These are phyloP conservation scores for Myochromella boudieri DNA, from an alignment of 768 basidiomycete species.

Conservation along the genomic window DNA sequence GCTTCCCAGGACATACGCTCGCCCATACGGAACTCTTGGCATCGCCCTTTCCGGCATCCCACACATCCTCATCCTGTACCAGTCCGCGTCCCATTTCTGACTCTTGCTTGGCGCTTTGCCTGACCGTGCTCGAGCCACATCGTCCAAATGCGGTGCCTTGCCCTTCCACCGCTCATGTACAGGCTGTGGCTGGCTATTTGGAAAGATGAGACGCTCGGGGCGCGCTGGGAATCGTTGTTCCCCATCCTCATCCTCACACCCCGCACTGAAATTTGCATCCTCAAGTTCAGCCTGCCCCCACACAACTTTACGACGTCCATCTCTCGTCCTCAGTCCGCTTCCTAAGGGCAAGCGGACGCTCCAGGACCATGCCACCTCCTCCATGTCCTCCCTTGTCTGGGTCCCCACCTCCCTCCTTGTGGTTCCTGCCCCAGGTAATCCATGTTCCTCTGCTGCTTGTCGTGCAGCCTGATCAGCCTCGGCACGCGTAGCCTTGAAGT, in stretches of 20 bases:
- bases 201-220: no score
- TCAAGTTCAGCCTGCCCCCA: no score
- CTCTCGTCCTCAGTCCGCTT: constrained; percentile 1
- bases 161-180: constrained; percentile 12
- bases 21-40: constrained; percentile 18
- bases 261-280: no score
- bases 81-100: constrained; percentile 48
- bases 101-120: constrained; percentile 28
- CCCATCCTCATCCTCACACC: no score
- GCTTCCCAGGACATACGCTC: constrained; percentile 42
- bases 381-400: constrained; percentile 62
- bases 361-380: constrained; percentile 50
- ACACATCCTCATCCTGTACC: constrained; percentile 48
- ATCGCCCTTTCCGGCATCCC: constrained; percentile 18
- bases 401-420: constrained; percentile 24
- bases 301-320: no score
- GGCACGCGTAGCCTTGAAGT: constrained; percentile 31
- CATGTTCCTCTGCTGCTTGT: constrained; percentile 22
- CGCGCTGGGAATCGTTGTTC: background rate
- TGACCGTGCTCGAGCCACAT: no score
- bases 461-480: constrained; percentile 20
- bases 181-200: background rate
- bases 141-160: constrained; percentile 21
- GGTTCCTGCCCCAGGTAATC: no score
- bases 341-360: constrained; percentile 27